Evolutionary conservation across 2,329 filamentous ascomycete species (phyloP).

Genomic region (Botryotinia convoluta): DNA sequence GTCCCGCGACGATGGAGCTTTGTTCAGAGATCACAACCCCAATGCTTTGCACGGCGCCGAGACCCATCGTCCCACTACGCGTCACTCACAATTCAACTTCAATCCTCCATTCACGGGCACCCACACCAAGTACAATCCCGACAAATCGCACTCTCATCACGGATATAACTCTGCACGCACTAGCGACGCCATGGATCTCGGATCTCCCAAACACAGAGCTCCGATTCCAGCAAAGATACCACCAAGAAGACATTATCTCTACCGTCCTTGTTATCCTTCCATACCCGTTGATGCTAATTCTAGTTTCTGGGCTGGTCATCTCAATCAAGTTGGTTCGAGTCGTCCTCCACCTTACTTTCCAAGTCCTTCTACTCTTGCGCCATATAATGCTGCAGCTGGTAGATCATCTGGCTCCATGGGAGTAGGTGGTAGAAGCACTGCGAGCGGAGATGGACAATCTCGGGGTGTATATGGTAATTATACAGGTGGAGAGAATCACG

Average conservation of each 20-base stretch:
- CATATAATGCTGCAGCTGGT: too few species aligned
- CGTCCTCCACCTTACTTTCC: not conserved
- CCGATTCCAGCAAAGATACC: accelerated
- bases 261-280: not conserved
- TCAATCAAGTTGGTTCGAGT: not conserved
- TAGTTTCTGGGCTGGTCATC: not conserved
- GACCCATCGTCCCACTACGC: not conserved
- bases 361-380: too few species aligned
- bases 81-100: not conserved
- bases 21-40: not conserved
- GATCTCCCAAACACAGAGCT: not conserved
- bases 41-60: not conserved
- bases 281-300: not conserved
- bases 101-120: not conserved
- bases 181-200: not conserved
- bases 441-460: not conserved
- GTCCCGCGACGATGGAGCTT: not conserved
- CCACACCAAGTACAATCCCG: not conserved
- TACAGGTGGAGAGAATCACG: not conserved
- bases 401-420: not conserved
- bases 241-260: not conserved
- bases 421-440: not conserved
- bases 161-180: not conserved
- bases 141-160: not conserved
- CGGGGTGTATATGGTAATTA: not conserved